phyloP scores from a whole-genome alignment of 305 asterid species.

The Rubia peregrina region DNA sequence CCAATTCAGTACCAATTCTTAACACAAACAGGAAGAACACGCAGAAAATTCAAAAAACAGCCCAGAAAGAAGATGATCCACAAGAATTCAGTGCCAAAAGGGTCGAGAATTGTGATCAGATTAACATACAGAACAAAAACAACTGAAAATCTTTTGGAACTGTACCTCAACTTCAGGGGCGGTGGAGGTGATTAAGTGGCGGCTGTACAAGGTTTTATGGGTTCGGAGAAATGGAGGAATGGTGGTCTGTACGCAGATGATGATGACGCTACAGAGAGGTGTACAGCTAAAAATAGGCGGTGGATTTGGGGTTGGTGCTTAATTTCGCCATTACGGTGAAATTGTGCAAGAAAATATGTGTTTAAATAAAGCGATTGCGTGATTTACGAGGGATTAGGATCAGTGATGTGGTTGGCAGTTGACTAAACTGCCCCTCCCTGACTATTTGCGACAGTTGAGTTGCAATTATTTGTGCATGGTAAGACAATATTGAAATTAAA shows the following conservation, averaged over 20 bases:
- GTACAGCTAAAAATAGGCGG: background rate
- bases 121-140: background rate
- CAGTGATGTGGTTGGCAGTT: background rate
- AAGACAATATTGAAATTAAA: background rate
- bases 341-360: background rate
- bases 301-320: slow-evolving; percentile 4
- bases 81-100: slow-evolving; percentile 12
- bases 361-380: background rate
- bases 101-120: background rate
- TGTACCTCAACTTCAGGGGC: background rate
- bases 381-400: background rate
- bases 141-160: background rate
- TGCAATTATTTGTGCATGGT: background rate
- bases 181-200: background rate
- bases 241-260: background rate
- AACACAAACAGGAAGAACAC: no score
- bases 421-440: slow-evolving; percentile 11
- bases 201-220: background rate
- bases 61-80: slow-evolving; percentile 24
- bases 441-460: background rate
- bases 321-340: background rate
- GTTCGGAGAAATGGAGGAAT: background rate
- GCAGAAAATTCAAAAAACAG: background rate
- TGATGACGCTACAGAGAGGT: background rate
- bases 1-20: background rate